Evolutionary conservation across 331 rosid species (phyloP), one percentile per base, ranked within the genome.

Genomic region (Acacia pycnantha): DNA sequence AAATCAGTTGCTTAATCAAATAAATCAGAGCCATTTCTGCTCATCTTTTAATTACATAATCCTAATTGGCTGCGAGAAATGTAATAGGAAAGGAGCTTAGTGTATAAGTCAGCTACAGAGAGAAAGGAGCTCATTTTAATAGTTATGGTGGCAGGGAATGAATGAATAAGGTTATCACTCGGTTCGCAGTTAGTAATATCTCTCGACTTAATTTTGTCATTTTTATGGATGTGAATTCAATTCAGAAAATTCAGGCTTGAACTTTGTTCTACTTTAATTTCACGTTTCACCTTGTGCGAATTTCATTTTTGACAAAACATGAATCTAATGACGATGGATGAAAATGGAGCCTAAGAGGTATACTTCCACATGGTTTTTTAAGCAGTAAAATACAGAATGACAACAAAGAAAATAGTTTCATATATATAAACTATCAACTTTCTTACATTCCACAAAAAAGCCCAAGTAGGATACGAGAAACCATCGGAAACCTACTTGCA

Each of bases 401-500:
- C 37, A 78, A 78, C 4, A 73, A 59, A 26, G 1, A 76, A 62
- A 75, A 76, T 43, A 35, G 37, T 67, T n/a, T 74, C 68, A 31
- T 19, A 67, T 72, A 31, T 19, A 67, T 72, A 70, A 78, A 82
- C 64, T 47, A 44, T 70, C 66, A 84, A 61, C 12, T 69, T 82
- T 35, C 41, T 70, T 47, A 26, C 54, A 41, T 54, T 59, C 82
- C 76, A 70, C 21, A 82, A 54, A 79, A 11, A 14, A 27, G 77
- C 51, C 77, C 35, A 53, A 77, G 48, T 62, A 76, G 62, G 78
- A 62, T 62, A 26, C 8, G 19, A 29, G 70, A 75, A 69, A 79
- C 83, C 43, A 79, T 79, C 65, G 11, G 31, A 82, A 65, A 78
- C 76, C 83, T 51, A 77, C 73, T 76, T 51, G 54, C 56, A 35